Base-by-base conservation (phyloP, 2,329 filamentous ascomycete genomes). In the Apiospora rasikravindrae region DNA sequence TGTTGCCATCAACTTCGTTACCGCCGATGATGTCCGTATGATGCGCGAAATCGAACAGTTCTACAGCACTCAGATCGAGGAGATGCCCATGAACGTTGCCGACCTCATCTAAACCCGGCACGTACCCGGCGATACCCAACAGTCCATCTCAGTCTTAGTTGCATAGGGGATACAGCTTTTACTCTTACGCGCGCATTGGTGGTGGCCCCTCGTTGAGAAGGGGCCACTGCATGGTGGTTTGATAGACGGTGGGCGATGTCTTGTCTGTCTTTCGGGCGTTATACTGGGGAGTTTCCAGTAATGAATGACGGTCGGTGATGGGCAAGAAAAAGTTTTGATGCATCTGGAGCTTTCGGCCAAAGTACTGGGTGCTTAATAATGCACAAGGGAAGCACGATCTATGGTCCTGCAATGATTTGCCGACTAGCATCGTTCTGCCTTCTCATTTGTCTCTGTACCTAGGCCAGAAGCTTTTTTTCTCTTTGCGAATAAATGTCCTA, bases 1-100 rank as follows among this genome's bases (percentile, higher is more conserved):
- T 93, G 96, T 99, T 85, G 96, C 96, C 82, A 99, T 99, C 91
- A 99, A 99, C 94, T 99, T 99, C 85, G 96, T 99, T 84, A 98
- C 96, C 75, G 94, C 95, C 81, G 96, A 99, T 78, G 96, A 99
- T 86, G 96, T 99, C 82, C 95, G 96, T 86, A 98, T 99, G 94
- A 97, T 99, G 94, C 92, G 96, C 85, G 96, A 99, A 87, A 99
- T 99, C 80, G 96, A 99, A 87, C 94, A 98, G 88, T 99, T 98
- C 91, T 99, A 99, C 93, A 98, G 94, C 91, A 99, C 96, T 85
- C 96, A 99, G 89, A 98, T 99, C 79, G 96, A 99, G 88, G 96
- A 99, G 91, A 99, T 99, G 96, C 96, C 96, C 82, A 98, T 99
- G 96, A 93, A 93, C 86, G 91, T 93, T 80, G 91, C 91, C 79